Base-by-base conservation (phyloP, 306 rosid species). In the Rubus idaeus region DNA sequence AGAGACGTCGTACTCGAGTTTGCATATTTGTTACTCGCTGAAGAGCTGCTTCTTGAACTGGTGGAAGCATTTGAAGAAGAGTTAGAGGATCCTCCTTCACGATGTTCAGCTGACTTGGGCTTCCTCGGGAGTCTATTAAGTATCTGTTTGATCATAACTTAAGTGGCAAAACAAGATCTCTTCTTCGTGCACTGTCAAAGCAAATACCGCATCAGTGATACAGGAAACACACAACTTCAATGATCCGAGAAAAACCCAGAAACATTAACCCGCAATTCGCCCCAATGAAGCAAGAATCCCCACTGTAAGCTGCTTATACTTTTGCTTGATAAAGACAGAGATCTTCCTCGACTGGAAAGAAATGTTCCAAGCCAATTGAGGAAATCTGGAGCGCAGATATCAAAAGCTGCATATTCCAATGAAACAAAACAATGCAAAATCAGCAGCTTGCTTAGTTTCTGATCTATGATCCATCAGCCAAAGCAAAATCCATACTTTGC, bases 121-220 rank as follows among this genome's bases (percentile, higher is more conserved):
- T 95, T 95, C 73, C 91, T 83, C 26, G 98, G 98, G 70, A 95
- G 84, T 93, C 85, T 92, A 87, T 92, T 92, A 35, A 95, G 75
- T 83, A 95, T 85, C 84, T 92, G 89, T 82, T 95, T 95, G 88
- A 95, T 89, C 98, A 95, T 95, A 86, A 77, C 93, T 92, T 67
- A 75, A 84, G 55, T 52, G 69, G 66, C 45, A 83, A 82, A 73
- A 62, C 66, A 40, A 86, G 51, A 72, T 57, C 61, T 52, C 63
- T 76, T 64, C 80, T 78, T 71, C 71, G 70, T 67, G 68, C 86
- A 79, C 83, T 82, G 71, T 78, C 71, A 73, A 80, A 80, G 74
- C 75, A 81, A 82, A 72, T 70, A 80, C 80, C 41, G 55, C 84
- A 86, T 57, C 87, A 78, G 70, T 60, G 56, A 74, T 30, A 23